Base-by-base conservation (phyloP, 2,329 filamentous ascomycete genomes). In the Phyllachora maydis region DNA sequence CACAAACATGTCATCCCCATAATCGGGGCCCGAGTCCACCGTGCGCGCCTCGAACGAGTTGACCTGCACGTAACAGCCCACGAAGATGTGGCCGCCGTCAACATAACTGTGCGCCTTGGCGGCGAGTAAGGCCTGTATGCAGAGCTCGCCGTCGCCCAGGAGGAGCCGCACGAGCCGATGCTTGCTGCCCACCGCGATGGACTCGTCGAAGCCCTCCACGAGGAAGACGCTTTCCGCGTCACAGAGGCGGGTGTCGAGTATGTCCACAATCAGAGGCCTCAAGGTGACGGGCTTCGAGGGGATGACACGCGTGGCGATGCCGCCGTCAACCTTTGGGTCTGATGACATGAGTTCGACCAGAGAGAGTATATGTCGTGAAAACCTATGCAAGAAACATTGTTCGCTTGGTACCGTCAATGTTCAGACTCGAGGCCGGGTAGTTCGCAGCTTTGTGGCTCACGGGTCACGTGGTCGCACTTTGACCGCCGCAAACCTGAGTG, bases 61-160 rank as follows among this genome's bases (percentile, higher is more conserved):
- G n/a, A 60, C 34, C 18, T 46, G 47, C 12, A 65, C 47, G 32
- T 61, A 62, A 19, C 49, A 51, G 2, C 61, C 61, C 8, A 54
- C 42, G 4, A 40, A 41, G 17, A 65, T 33, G n/a, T 52, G 46
- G 3, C 48, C 50, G 1, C 35, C 37, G 19, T 59, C 49, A 6
- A 62, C 43, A n/a, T 59, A 49, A 4, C 48, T 45, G 23, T 65
- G 58, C 40, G 58, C 46, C 22, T 49, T 47, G 2, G 47, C 40
- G 5, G 41, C 38, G 19, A 65, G 36, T 6, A 66, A 37, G 0
- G 57, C 58, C 35, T 66, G 60, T n/a, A 66, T 47, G 31, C 56
- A 64, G 4, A 63, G 37, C 32, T 55, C 46, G 2, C 60, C 59
- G 30, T 66, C 61, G 18, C 59, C 54, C 0, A 66, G 47, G 0